Base-by-base conservation (phyloP, 805 yeast genomes). In the Hanseniaspora mollemarum region DNA sequence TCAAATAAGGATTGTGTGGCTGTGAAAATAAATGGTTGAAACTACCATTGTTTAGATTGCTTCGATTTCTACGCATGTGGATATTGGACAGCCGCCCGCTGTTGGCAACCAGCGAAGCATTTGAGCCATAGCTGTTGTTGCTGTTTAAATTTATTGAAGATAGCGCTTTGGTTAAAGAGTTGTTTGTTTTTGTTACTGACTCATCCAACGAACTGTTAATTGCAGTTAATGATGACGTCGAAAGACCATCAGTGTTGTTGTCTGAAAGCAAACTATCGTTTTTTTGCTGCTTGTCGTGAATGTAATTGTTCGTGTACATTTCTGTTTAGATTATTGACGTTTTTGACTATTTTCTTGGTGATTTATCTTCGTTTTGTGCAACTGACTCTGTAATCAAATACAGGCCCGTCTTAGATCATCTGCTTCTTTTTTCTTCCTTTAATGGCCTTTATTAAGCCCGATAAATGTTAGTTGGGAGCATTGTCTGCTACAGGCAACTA, bases 231-330 rank as follows among this genome's bases (percentile, higher is more conserved):
- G 51, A 41, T 24, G 45, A 46, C 25, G 44, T 46, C 28, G 18
- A 9, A 8, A 22, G 7, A n/a, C 24, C 36, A 13, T 46, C 44
- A 6, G 37, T 18, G 16, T 46, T 39, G 22, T 41, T 31, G 16
- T 46, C 51, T 19, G 43, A 25, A 12, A 46, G 36, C 32, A 46
- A 33, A 18, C 51, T 46, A 12, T 46, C 51, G 16, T 46, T 46
- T 10, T 31, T 46, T 18, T 46, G 51, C 12, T 46, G 51, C 19
- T 46, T 46, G 12, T 39, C 51, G 19, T 46, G 51, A 18, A 46
- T 46, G 15, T 21, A 46, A 22, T 46, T 46, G 25, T 46, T 46
- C 2, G 51, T 46, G 33, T 39, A 46, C 51, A 46, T 45, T 35
- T 5, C 15, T 32, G 8, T n/a, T n/a, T n/a, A n/a, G n/a, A n/a